Base-by-base conservation (phyloP, 2,329 filamentous ascomycete species). In the Parasarocladium wereldwijsianum region DNA sequence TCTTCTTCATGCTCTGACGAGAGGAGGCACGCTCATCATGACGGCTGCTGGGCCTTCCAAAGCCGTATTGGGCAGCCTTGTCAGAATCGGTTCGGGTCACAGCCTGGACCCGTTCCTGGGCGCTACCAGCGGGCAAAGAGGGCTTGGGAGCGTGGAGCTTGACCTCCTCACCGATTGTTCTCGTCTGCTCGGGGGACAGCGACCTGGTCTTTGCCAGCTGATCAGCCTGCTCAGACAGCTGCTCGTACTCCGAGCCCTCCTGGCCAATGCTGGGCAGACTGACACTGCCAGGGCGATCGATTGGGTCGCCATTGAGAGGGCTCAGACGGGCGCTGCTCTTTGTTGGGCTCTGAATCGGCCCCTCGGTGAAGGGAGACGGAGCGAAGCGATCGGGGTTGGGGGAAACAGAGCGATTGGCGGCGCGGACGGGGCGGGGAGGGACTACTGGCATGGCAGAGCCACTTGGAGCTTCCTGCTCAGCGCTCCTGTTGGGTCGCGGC, bases 1-100 rank as follows among this genome's bases (percentile, higher is more conserved):
- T 70, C 51, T 77, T 72, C 50, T 70, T 72, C 36, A 76, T 53
- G 29, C 66, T 69, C 17, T 62, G 43, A 49, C 40, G 51, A 43
- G 34, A 68, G 45, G 32, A 60, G 42, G 46, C 60, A 50, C 46
- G 38, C 8, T 48, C 46, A 28, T 79, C 69, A n/a, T 58, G 26
- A 14, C 58, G 32, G 64, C 62, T 30, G 34, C 65, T 64, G 22
- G 72, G 63, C 33, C 74, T 76, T 38, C 83, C 84, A 46, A 93
- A 72, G 38, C 85, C 86, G 36, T 77, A 84, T n/a, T 80, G 72
- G 12, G 82, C 83, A 36, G 84, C 85, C 49, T 76, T 75, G 27
- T 76, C 73, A n/a, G 84, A 93, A 56, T 94, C 85, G 40, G 86
- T 94, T 40, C 83, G 77, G 19, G 87, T 94, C 36, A 94, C 85